These are phyloP conservation scores for Pseudozyma hubeiensis DNA, from an alignment of 1,284 basidiomycete genomes.

Conservation along the genomic window DNA sequence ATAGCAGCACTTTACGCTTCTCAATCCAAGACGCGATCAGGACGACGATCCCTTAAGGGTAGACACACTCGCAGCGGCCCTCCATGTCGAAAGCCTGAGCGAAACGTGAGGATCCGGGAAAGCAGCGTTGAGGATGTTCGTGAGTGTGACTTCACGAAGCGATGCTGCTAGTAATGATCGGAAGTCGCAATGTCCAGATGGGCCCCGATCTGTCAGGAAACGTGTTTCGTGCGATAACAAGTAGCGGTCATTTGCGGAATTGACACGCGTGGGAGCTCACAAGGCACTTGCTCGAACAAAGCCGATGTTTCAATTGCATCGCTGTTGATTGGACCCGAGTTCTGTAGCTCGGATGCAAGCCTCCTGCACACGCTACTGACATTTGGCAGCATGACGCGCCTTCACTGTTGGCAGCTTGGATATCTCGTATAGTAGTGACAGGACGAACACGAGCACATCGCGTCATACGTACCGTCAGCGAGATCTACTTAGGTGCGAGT, in stretches of 20 bases:
- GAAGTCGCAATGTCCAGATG: not conserved
- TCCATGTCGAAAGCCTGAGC: no score
- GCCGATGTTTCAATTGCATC: conserved; percentile 45
- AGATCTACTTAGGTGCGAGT: no score
- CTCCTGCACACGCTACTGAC: not conserved
- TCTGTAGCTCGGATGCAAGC: not conserved
- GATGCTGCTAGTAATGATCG: not conserved
- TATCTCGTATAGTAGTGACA: no score
- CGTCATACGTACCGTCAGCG: no score
- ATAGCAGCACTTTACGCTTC: not conserved
- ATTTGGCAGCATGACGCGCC: not conserved
- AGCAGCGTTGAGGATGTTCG: not conserved
- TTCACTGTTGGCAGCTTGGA: no score
- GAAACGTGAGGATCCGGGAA: no score
- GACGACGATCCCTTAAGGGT: no score
- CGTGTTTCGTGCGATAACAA: conserved; percentile 5
- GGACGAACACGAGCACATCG: no score
- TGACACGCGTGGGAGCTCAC: not conserved
- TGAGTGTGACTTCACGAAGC: not conserved
- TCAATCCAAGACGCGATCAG: no score
- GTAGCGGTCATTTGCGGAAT: conserved; percentile 35
- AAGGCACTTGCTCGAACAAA: conserved; percentile 17
- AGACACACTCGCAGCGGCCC: no score
- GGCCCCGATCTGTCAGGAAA: not conserved
- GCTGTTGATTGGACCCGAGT: conserved; percentile 32